Percentiles rank a stretch among this genome's conserved stretches.
Evolutionary conservation across 2,329 filamentous ascomycete species (phyloP).

Genomic region (Dothistroma septosporum): DNA sequence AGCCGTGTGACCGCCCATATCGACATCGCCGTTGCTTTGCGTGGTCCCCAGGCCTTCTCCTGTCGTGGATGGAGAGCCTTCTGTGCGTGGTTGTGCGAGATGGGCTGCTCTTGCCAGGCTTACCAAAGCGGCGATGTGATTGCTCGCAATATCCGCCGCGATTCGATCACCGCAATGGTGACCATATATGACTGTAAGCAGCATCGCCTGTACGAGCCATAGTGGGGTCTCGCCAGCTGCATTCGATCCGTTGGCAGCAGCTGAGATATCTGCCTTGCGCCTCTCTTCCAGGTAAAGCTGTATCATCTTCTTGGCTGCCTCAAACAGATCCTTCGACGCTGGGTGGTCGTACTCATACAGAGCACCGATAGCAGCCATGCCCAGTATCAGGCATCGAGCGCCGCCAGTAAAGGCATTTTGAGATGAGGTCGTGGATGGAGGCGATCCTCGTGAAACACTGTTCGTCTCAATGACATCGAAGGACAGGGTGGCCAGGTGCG

Average conservation of each 20-base stretch:
- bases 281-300: slow-evolving; percentile 87
- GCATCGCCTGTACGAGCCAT: slow-evolving; percentile 95
- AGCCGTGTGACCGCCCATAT: slow-evolving; percentile 41
- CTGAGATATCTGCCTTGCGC: slow-evolving; percentile 74
- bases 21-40: slow-evolving; percentile 46
- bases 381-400: slow-evolving; percentile 78
- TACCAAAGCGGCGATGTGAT: slow-evolving; percentile 84
- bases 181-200: slow-evolving; percentile 91
- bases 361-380: slow-evolving; percentile 81
- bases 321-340: slow-evolving; percentile 80
- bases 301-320: slow-evolving; percentile 93
- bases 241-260: slow-evolving; percentile 48
- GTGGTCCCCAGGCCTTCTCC: slow-evolving; percentile 10
- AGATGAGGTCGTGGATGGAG: slow-evolving; percentile 51
- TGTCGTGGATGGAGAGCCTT: slow-evolving; percentile 10
- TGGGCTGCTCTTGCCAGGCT: slow-evolving; percentile 88
- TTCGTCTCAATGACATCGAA: slow-evolving; percentile 74
- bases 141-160: slow-evolving; percentile 85
- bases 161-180: slow-evolving; percentile 91
- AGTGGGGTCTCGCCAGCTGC: slow-evolving; percentile 61
- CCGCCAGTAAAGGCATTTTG: slow-evolving; percentile 63
- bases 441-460: slow-evolving; percentile 46
- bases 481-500: slow-evolving; percentile 85
- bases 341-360: slow-evolving; percentile 81
- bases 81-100: slow-evolving; percentile 53